phyloP scores from a whole-genome alignment of 768 basidiomycete species.

The Pisolithus marmoratus region DNA sequence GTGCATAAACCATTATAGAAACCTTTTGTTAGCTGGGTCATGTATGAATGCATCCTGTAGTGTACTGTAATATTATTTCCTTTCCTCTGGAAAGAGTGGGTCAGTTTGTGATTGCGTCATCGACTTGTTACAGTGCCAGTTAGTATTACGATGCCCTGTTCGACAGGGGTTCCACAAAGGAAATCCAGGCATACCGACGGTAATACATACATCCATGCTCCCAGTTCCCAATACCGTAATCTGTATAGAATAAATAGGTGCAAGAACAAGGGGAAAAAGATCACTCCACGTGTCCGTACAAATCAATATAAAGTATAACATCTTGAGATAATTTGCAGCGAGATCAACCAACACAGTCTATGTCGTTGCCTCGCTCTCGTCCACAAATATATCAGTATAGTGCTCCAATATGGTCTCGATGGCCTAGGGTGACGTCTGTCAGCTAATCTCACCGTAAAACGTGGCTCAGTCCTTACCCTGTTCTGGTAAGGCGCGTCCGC shows the following conservation, averaged over 20 bases:
- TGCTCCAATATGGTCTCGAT: conserved; percentile 94
- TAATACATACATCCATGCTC: neutral
- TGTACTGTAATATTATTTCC: conserved; percentile 23
- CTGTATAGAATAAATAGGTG: neutral
- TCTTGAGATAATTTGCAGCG: too few species aligned
- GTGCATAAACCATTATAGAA: conserved; percentile 25
- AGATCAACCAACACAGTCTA: conserved; percentile 6
- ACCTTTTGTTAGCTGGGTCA: conserved; percentile 17
- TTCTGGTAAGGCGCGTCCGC: conserved; percentile 70
- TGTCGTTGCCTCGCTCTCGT: conserved; percentile 55
- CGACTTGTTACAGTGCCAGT: neutral
- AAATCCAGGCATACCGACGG: neutral
- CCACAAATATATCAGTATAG: conserved; percentile 95
- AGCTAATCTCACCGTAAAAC: conserved; percentile 1
- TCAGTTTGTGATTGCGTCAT: neutral
- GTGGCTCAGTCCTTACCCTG: conserved; percentile 37
- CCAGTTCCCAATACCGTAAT: neutral
- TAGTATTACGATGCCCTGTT: neutral
- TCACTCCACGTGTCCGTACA: conserved; percentile 1
- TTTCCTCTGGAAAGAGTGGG: neutral
- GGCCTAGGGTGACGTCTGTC: conserved; percentile 45
- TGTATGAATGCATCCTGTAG: conserved; percentile 30
- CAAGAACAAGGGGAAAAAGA: conserved; percentile 1
- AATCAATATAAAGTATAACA: conserved; percentile 10
- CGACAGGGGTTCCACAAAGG: neutral